Conservation (phyloP, 208 protist genomes). For the Crithidia bombi region DNA sequence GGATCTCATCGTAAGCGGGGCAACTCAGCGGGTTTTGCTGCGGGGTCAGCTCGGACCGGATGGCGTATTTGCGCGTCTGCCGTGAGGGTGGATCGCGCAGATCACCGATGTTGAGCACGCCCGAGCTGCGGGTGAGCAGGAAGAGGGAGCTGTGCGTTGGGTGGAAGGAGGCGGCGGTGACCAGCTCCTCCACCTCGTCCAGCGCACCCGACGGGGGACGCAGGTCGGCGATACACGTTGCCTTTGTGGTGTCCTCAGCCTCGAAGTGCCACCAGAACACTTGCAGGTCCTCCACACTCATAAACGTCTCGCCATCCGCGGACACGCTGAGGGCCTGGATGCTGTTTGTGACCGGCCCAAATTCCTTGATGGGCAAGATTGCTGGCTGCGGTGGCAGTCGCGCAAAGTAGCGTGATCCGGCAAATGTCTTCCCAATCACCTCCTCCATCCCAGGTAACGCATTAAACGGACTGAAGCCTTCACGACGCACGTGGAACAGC, state of each 20-base stretch:
- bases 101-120: conserved; percentile 84
- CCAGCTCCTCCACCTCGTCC: conserved; percentile 83
- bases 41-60: conserved; percentile 57
- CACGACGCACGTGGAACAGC: conserved; percentile 82
- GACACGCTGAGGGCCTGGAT: conserved; percentile 81
- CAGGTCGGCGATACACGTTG: conserved; percentile 74
- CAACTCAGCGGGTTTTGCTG: conserved; percentile 63
- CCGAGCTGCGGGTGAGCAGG: conserved; percentile 82
- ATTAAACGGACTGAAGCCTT: conserved; percentile 76
- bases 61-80: conserved; percentile 67
- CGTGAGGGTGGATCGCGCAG: conserved; percentile 78
- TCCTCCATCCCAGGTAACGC: conserved; percentile 76
- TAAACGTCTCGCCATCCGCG: conserved; percentile 80
- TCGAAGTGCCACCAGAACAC: conserved; percentile 91
- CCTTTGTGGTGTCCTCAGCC: conserved; percentile 67
- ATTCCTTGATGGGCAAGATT: conserved; percentile 82
- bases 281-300: conserved; percentile 88
- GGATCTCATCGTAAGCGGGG: conserved; percentile 77
- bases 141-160: conserved; percentile 85
- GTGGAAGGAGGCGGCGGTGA: conserved; percentile 81
- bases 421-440: conserved; percentile 55
- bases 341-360: conserved; percentile 68
- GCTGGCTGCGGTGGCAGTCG: conserved; percentile 52
- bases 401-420: conserved; percentile 69
- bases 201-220: conserved; percentile 64